phyloP scores from a whole-genome alignment of 2,329 filamentous ascomycete genomes.

The Lachnellula occidentalis region DNA sequence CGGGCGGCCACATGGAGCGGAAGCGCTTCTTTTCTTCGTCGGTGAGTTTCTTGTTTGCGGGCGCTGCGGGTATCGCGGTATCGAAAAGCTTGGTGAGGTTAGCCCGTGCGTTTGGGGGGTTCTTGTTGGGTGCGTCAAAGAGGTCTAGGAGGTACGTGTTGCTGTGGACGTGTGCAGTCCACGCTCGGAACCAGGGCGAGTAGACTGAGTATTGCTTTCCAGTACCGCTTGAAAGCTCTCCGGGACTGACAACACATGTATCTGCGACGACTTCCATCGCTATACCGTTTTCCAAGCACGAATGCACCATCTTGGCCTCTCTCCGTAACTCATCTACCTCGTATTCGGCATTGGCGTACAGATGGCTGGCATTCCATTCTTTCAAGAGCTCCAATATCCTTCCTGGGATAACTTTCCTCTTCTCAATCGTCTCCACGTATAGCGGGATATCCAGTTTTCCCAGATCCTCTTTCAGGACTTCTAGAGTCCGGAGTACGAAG shows the following conservation, averaged over 20 bases:
- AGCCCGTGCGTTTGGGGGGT: conserved; percentile 41
- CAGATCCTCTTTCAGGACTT: conserved; percentile 60
- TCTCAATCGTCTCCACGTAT: conserved; percentile 65
- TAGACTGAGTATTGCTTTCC: conserved; percentile 84
- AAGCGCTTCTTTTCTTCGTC: conserved; percentile 54
- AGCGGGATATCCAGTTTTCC: conserved; percentile 70
- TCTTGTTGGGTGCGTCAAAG: conserved; percentile 51
- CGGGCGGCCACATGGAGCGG: conserved; percentile 62
- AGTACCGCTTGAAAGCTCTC: conserved; percentile 56
- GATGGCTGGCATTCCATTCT: conserved; percentile 66
- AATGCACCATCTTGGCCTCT: conserved; percentile 61
- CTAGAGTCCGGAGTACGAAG: conserved; percentile 70
- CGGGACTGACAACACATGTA: conserved; percentile 76
- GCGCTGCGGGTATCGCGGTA: conserved; percentile 53
- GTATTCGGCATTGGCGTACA: conserved; percentile 84
- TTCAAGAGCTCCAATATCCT: conserved; percentile 61
- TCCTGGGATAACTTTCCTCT: conserved; percentile 54
- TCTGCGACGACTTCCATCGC: conserved; percentile 71
- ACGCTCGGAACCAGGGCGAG: conserved; percentile 72
- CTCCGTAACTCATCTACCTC: conserved; percentile 84
- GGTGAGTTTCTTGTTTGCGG: conserved; percentile 56
- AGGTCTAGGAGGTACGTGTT: conserved; percentile 62
- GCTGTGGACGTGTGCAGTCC: conserved; percentile 67
- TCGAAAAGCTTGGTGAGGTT: conserved; percentile 54
- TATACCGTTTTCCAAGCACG: conserved; percentile 57